Percentiles rank a stretch among this genome's conserved stretches.
Evolutionary conservation across 495 filamentous ascomycete genomes (phyloP).

Genomic region (Tuber microsphaerosporum): DNA sequence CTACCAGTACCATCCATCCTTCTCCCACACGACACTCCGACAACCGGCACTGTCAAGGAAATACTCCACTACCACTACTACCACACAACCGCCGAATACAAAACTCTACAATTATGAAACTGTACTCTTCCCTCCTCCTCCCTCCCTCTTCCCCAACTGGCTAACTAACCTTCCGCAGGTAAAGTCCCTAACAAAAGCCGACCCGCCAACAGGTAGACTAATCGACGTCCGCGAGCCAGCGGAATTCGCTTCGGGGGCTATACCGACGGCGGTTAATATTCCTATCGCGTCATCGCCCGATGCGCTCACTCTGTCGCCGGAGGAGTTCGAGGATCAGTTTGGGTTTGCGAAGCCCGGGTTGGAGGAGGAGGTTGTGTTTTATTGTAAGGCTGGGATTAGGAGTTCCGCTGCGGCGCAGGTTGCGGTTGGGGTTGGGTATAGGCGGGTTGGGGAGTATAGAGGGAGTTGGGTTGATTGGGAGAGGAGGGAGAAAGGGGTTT

Average conservation of each 20-base stretch:
- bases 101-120: constrained; percentile 23
- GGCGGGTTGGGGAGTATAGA: constrained; percentile 66
- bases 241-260: constrained; percentile 67
- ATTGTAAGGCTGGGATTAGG: constrained; percentile 86
- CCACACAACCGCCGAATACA: background rate
- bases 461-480: constrained; percentile 91
- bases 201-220: constrained; percentile 40
- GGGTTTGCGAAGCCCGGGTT: constrained; percentile 57
- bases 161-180: constrained; percentile 22
- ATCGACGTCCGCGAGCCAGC: constrained; percentile 78
- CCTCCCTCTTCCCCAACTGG: background rate
- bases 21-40: background rate
- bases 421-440: constrained; percentile 69
- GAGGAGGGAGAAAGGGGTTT: constrained; percentile 54
- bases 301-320: constrained; percentile 60
- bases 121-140: constrained; percentile 2
- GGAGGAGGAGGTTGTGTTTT: constrained; percentile 66
- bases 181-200: constrained; percentile 36
- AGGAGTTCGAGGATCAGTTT: constrained; percentile 71
- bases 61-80: constrained; percentile 9
- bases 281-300: constrained; percentile 72
- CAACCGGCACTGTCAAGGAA: background rate
- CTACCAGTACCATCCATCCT: too few species aligned
- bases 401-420: constrained; percentile 71
- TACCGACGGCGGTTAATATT: constrained; percentile 72